Conservation (phyloP, 495 filamentous ascomycete genomes). For the Letharia lupina region DNA sequence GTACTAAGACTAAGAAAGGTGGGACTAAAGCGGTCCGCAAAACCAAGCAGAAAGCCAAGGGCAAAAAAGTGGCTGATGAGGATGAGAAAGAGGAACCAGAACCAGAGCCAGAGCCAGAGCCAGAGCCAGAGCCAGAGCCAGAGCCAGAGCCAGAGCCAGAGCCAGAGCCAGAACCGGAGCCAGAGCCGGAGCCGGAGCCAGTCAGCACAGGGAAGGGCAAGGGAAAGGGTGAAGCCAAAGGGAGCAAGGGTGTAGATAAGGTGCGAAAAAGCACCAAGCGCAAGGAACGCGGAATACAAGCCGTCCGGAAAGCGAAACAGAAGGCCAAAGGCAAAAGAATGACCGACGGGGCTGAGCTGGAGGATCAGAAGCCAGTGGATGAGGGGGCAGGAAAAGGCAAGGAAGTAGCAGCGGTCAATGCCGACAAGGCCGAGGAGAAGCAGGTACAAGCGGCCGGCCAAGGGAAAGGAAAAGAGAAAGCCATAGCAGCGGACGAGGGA, state of each 20-base stretch:
- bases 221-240: not conserved
- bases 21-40: not conserved
- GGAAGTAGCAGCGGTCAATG: not conserved
- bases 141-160: too few species aligned
- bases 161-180: too few species aligned
- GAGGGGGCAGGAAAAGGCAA: not conserved
- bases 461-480: not conserved
- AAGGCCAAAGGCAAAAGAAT: not conserved
- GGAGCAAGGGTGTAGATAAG: not conserved
- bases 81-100: not conserved
- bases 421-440: not conserved
- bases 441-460: not conserved
- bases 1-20: not conserved
- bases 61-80: not conserved
- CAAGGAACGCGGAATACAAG: not conserved
- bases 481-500: not conserved
- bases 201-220: not conserved
- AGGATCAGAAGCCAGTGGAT: too few species aligned
- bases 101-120: too few species aligned
- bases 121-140: not conserved
- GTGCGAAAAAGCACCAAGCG: not conserved
- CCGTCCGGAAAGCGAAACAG: not conserved
- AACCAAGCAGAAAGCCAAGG: not conserved
- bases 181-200: not conserved
- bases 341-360: too few species aligned